Percentiles rank a stretch among this genome's conserved stretches.
These are phyloP conservation scores for Leptomonas pyrrhocoris DNA, from an alignment of 208 protist species.

Conservation along the genomic window DNA sequence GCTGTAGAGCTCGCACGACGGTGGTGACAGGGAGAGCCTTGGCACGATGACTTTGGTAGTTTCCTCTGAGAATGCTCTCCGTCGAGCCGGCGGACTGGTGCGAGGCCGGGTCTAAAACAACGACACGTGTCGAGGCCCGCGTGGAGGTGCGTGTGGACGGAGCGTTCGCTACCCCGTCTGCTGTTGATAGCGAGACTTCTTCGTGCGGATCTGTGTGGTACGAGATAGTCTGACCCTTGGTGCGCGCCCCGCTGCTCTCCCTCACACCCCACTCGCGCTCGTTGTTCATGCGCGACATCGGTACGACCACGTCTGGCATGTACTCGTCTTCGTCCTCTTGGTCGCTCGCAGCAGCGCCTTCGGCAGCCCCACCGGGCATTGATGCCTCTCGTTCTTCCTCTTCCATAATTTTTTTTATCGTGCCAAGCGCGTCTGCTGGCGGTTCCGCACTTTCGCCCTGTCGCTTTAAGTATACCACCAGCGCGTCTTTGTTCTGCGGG, in stretches of 20 bases:
- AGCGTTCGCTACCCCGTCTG: neutral
- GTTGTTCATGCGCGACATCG: slow-evolving; percentile 18
- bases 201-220: slow-evolving; percentile 1
- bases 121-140: slow-evolving; percentile 15
- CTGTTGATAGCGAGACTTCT: neutral
- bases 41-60: slow-evolving; percentile 23
- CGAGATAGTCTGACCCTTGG: neutral
- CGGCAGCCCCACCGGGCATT: neutral
- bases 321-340: neutral
- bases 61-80: neutral
- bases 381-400: slow-evolving; percentile 18
- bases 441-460: slow-evolving; percentile 21
- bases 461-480: slow-evolving; percentile 66
- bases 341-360: neutral
- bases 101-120: slow-evolving; percentile 6
- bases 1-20: slow-evolving; percentile 74
- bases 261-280: neutral
- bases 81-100: neutral
- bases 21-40: slow-evolving; percentile 19
- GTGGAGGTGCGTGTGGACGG: neutral
- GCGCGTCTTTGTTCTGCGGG: slow-evolving; percentile 42
- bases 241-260: neutral
- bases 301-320: slow-evolving; percentile 6
- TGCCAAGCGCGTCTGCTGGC: slow-evolving; percentile 26
- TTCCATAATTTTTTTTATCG: slow-evolving; percentile 24